Evolutionary conservation across 148 eudicot genomes (phyloP).

Genomic region (Camellia lanceoleosa): DNA sequence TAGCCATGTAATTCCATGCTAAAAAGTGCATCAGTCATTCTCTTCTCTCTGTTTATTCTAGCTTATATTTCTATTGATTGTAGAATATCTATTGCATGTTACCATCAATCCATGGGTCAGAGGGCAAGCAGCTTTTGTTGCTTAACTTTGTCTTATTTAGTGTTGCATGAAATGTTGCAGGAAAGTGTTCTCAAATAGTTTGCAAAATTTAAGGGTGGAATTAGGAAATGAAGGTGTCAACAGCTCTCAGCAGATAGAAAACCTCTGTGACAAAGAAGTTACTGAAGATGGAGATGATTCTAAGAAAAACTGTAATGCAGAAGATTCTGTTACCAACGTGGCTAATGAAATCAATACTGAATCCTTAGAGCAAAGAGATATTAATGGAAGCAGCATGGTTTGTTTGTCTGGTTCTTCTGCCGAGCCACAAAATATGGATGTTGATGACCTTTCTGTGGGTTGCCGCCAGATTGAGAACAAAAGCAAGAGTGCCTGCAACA

Average conservation of each 20-base stretch:
- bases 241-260: not conserved
- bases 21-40: not conserved
- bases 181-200: slow-evolving; percentile 13
- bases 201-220: slow-evolving; percentile 1
- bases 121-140: not conserved
- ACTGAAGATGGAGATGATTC: slow-evolving; percentile 31
- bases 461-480: slow-evolving; percentile 19
- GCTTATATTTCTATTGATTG: not conserved
- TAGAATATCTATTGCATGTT: not conserved
- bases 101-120: not conserved
- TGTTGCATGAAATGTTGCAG: slow-evolving; percentile 16
- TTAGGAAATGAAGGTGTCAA: slow-evolving; percentile 1
- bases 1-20: not conserved
- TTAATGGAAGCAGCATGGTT: slow-evolving; percentile 11
- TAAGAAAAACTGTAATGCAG: slow-evolving; percentile 19
- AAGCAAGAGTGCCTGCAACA: not conserved
- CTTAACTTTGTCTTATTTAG: not conserved
- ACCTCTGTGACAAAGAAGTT: slow-evolving; percentile 17
- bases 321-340: slow-evolving; percentile 16
- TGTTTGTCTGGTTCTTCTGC: slow-evolving; percentile 18
- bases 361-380: slow-evolving; percentile 16
- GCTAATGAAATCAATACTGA: slow-evolving; percentile 19
- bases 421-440: slow-evolving; percentile 19
- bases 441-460: slow-evolving; percentile 23
- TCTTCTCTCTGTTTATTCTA: not conserved